Conservation (phyloP, 331 rosid species). For the Quercus lobata region DNA sequence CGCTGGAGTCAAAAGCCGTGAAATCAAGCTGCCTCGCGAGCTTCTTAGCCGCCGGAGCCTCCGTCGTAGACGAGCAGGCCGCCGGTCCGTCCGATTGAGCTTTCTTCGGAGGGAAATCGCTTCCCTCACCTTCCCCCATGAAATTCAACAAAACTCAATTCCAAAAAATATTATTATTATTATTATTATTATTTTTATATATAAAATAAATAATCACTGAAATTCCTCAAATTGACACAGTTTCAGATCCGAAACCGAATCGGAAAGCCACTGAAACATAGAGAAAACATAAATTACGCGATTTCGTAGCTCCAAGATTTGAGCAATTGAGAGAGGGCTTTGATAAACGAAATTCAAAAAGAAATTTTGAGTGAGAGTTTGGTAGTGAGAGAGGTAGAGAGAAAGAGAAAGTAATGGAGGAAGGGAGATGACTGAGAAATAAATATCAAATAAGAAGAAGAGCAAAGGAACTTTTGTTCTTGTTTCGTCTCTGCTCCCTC, state of each 20-base stretch:
- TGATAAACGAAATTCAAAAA: background rate
- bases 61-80: constrained; percentile 28
- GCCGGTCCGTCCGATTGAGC: constrained; percentile 36
- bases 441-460: background rate
- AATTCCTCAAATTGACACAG: constrained; percentile 36
- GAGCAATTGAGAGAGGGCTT: constrained; percentile 26
- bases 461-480: constrained; percentile 37
- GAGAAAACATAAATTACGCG: background rate
- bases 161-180: constrained; percentile 16
- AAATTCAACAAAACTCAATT: constrained; percentile 27
- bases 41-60: constrained; percentile 68
- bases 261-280: constrained; percentile 10
- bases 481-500: constrained; percentile 65
- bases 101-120: constrained; percentile 42
- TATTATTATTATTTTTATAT: background rate
- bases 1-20: constrained; percentile 33
- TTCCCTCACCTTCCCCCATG: constrained; percentile 85
- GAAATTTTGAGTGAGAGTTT: background rate
- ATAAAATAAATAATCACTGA: background rate
- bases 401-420: constrained; percentile 3
- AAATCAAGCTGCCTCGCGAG: constrained; percentile 71
- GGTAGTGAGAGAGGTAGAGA: constrained; percentile 21
- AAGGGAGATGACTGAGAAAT: background rate
- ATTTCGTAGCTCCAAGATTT: constrained; percentile 39
- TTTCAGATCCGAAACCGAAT: constrained; percentile 56